phyloP scores from a whole-genome alignment of 139 green algal species.

The Picochlorum sp. region DNA sequence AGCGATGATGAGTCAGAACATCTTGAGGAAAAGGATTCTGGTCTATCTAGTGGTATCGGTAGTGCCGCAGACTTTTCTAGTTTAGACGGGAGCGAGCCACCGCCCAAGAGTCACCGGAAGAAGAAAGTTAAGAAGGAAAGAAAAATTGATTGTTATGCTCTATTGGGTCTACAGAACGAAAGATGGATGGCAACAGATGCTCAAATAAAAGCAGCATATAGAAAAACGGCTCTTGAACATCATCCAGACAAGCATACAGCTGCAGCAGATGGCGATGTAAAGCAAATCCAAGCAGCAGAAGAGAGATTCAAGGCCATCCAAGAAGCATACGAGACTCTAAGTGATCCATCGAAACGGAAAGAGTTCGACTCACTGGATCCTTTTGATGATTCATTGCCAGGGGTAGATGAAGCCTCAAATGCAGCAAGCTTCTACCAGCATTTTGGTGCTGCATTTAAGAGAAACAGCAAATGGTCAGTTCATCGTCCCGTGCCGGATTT shows the following conservation, averaged over 20 bases:
- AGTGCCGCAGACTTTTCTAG: constrained; percentile 10
- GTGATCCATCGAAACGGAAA: constrained; percentile 58
- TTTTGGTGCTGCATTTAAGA: constrained; percentile 83
- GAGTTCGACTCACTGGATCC: constrained; percentile 88
- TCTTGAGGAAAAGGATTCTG: neutral
- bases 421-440: constrained; percentile 84
- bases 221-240: constrained; percentile 64
- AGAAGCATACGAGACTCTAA: constrained; percentile 71
- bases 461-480: constrained; percentile 73
- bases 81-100: constrained; percentile 10
- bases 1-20: neutral
- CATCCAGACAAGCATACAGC: constrained; percentile 82
- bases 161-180: constrained; percentile 63
- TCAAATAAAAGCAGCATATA: constrained; percentile 77
- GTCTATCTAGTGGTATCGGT: neutral
- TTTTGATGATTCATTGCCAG: constrained; percentile 89
- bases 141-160: constrained; percentile 63
- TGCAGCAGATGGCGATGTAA: constrained; percentile 19
- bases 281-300: constrained; percentile 35
- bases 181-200: constrained; percentile 70
- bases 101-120: constrained; percentile 4
- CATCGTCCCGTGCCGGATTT: constrained; percentile 60
- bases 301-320: constrained; percentile 81
- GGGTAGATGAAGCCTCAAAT: constrained; percentile 30
- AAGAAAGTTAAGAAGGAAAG: constrained; percentile 56